Evolutionary conservation across 371 early-diverging fungal species (phyloP).

Genomic region (Mucor velutinosus): DNA sequence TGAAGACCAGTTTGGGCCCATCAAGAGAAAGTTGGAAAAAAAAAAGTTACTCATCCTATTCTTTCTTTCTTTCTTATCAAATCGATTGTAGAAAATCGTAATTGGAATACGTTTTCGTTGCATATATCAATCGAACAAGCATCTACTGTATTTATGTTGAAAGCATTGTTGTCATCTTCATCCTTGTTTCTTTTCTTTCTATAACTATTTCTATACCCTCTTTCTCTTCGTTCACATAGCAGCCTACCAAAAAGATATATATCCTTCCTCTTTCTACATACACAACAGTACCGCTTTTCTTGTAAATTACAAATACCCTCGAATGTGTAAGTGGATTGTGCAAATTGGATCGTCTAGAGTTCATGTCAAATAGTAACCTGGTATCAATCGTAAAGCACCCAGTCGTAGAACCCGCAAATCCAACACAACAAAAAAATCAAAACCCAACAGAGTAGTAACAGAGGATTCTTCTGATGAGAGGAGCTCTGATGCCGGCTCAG

Average conservation of each 20-base stretch:
- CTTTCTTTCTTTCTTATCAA: background rate
- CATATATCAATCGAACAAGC: background rate
- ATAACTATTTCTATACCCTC: background rate
- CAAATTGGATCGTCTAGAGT: background rate
- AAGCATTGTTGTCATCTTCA: background rate
- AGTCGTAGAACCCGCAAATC: background rate
- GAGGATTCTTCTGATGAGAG: constrained; percentile 31
- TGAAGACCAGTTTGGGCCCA: background rate
- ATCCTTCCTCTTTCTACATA: background rate
- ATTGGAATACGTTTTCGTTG: background rate
- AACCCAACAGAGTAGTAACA: background rate
- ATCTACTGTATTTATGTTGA: background rate
- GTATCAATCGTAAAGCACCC: background rate
- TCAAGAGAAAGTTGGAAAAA: background rate
- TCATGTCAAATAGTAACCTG: background rate
- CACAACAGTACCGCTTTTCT: background rate
- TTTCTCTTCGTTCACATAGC: background rate
- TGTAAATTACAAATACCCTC: background rate
- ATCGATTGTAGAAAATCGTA: background rate
- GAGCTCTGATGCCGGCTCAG: constrained; percentile 69
- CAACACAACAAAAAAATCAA: background rate
- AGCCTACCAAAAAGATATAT: background rate
- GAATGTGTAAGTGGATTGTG: background rate
- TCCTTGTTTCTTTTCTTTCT: background rate
- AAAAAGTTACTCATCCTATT: background rate